Base-by-base conservation (phyloP, 139 green algal species). In the Chlorella sp. region DNA sequence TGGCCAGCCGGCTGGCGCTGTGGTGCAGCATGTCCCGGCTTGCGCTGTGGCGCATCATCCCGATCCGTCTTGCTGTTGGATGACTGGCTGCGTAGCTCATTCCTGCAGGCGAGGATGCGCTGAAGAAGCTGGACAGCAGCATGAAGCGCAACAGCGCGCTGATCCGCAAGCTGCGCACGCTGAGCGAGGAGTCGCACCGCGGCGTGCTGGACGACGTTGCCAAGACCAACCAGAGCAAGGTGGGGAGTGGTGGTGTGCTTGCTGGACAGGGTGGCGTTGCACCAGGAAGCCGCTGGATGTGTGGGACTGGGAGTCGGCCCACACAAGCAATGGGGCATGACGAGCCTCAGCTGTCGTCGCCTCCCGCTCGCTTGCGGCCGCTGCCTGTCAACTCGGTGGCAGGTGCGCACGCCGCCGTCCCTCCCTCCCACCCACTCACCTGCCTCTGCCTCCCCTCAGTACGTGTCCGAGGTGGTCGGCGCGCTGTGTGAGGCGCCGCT, bases 81-180 rank as follows among this genome's bases (percentile, higher is more conserved):
- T 36, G 3, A 4, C 43, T 41, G 30, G 1, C 32, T 41, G 5
- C 16, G 16, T n/a, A n/a, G 7, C 7, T 2, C 28, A 24, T 9
- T 16, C 14, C 43, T 65, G 60, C 84, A 88, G 79, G 46, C 41
- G 82, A 86, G 77, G 68, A 68, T n/a, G 77, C 58, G 28, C 62
- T 83, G 48, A 85, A 85, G 73, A 69, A 85, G 77, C 89, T 96
- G 34, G 97, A 99, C 86, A 94, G 91, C 41, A 96, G 91, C 86
- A 93, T 99, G 51, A 99, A 99, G 87, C 90, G 91, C 58, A 99
- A 99, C 88, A 95, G 89, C 0, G 92, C 94, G 1, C 80, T 99
- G 14, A 94, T 96, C 32, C 97, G 97, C 84, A 97, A 96, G 87
- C 89, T 99, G 46, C 82, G 85, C 32, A 41, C 80, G 64, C 65